Evolutionary conservation across 1,139 yeast species (phyloP).

Genomic region (Lodderomyces metapsilosis): DNA sequence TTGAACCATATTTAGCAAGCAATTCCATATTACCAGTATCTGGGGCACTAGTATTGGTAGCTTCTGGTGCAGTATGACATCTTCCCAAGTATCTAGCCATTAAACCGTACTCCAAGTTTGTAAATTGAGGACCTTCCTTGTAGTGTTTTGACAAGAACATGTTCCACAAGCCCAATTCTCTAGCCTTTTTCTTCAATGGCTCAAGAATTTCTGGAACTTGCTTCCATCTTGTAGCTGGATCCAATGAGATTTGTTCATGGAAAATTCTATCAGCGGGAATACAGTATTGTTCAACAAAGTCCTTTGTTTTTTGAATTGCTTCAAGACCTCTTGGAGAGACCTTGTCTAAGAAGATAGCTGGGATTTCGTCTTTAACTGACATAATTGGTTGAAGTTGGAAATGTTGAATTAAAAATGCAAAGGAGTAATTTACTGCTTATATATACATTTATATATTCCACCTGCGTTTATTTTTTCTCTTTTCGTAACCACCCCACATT

Average conservation of each 20-base stretch:
- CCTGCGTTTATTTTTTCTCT: neutral
- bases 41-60: constrained; percentile 65
- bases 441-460: neutral
- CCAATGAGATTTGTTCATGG: constrained; percentile 36
- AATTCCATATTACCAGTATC: constrained; percentile 80
- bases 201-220: constrained; percentile 52
- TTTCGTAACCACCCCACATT: constrained; percentile 1
- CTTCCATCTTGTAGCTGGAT: constrained; percentile 49
- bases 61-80: constrained; percentile 57
- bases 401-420: no score
- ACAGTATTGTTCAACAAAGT: constrained; percentile 60
- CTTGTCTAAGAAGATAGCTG: constrained; percentile 42
- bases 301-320: constrained; percentile 46
- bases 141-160: constrained; percentile 58
- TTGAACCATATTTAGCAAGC: constrained; percentile 57
- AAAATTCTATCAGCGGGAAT: constrained; percentile 56
- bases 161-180: constrained; percentile 61
- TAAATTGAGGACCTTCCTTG: constrained; percentile 61
- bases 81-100: constrained; percentile 71
- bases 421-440: no score
- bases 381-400: constrained; percentile 9
- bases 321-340: constrained; percentile 52
- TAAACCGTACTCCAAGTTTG: constrained; percentile 67
- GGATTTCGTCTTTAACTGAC: constrained; percentile 43
- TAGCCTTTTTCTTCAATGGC: constrained; percentile 54